Base-by-base conservation (phyloP, 2,329 filamentous ascomycete species). In the Lecanicillium sp. region DNA sequence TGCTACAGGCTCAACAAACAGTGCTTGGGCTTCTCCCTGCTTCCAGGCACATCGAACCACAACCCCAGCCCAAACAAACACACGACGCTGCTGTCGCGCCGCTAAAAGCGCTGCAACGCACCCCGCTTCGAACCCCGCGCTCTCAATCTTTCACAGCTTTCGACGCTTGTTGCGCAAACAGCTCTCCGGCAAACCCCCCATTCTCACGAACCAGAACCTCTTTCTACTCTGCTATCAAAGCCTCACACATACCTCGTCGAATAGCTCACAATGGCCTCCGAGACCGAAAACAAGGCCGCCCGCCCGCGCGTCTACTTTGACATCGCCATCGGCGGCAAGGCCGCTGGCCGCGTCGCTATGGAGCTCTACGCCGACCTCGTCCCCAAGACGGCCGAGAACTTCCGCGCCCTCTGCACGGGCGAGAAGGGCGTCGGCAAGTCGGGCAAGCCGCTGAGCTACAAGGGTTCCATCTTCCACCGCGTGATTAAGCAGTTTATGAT, bases 401-500 rank as follows among this genome's bases (percentile, higher is more conserved):
- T 97, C 77, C 88, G 90, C 61, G 82, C 84, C 47, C 82, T 96
- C 53, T 96, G 90, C 74, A 95, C 91, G 0, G 91, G 91, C 57
- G 91, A 97, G 75, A 96, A 95, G 72, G 91, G 91, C 52, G 59
- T 78, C 20, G 87, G 89, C 56, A 87, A 87, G 64, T 70, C 79
- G 24, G 90, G 90, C 65, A 90, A 90, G 71, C 86, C 85, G 38
- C 78, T 98, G 45, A 86, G 88, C 74, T 98, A 89, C 81, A 96
- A 96, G 76, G 86, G 88, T 58, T 94, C 87, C 52, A 75, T 73
- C 58, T 97, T 98, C 77, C 91, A 98, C 75, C 87, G 91, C 44
- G 87, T 98, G 55, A 98, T 98, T 74, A 96, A 96, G 77, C 81
- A 87, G 61, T 98, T 98, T 71, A 97, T 98, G 91, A 93, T 96